Evolutionary conservation across 2,329 filamentous ascomycete species (phyloP), one percentile per base, ranked within the genome.

Genomic region (Venturia oleaginea): DNA sequence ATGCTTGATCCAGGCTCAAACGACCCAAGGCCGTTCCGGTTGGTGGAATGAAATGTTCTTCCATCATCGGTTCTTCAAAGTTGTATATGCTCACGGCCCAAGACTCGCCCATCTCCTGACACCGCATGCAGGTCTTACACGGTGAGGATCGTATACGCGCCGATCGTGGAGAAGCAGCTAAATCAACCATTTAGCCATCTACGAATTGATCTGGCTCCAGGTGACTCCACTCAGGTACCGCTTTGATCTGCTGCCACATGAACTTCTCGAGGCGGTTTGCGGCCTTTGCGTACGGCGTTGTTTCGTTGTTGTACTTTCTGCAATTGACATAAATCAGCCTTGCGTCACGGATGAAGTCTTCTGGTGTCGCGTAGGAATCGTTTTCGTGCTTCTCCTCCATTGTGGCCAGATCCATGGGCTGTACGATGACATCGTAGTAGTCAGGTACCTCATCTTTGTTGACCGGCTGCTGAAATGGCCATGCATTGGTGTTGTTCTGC

Each of bases 401-500:
- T 24, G 92, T 97, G 59, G 85, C 88, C 59, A 97, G 81, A 73
- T 97, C 94, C 94, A 99, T 99, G 42, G 94, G 94, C 75, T 96
- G 90, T 73, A 92, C 92, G 80, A 99, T 99, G 67, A 97, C 92
- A 66, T 96, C 91, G 79, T 97, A 97, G 78, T 99, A 99, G 75
- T 99, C 94, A n/a, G 91, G 87, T 0, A 99, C 94, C 69, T 97
- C 94, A 71, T 99, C 94, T 69, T 89, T 87, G 74, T 95, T 97
- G 69, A 99, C 94, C 0, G 94, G 93, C 32, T 91, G 85, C 38
- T 94, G 83, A 80, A 99, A 99, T 0, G 94, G 94, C 94, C 94
- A 99, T 0, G 92, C 90, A 8, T 90, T 88, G 69, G 87, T 87
- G 77, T 96, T 92, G 74, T 97, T 97, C 74, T 97, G 92, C 76